Base-by-base conservation (phyloP, 108 stramenopile genomes). In the Epipyxis sp. region DNA sequence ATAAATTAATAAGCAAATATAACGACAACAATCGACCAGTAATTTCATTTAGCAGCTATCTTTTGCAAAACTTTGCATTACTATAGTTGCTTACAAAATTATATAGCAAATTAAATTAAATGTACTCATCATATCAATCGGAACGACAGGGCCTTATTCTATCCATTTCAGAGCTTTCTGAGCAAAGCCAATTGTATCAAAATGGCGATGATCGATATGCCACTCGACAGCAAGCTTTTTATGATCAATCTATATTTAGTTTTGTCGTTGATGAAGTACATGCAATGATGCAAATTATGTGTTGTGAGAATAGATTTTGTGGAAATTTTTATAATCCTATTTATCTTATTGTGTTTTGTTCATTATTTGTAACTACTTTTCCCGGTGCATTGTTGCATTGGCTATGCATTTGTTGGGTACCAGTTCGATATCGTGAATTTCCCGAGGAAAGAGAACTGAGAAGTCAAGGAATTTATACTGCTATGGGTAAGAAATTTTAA, bases 391-490 rank as follows among this genome's bases (percentile, higher is more conserved):
- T 57, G 54, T 57, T 57, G 54, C 54, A 57, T 25, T 57, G 54
- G 54, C 54, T 57, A 20, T 25, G 16, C 20, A 25, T 20, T 57
- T 57, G 54, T 57, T n/a, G n/a, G n/a, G 54, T 57, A 16, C 54
- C 54, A 16, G 54, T 57, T 16, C 54, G 54, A 57, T 57, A 25
- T 25, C 16, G 20, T 25, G 54, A 57, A 57, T 57, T 20, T 57
- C 54, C 54, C 16, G 54, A 57, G 54, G 54, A 57, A 57, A 16
- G 54, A 57, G 54, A 57, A 57, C 54, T 57, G 25, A 57, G 54
- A 57, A 20, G 20, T 20, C 54, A 57, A 25, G 54, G 54, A 20
- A 57, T 57, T 25, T 57, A 57, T 25, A 57, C 54, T 16, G 54
- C 54, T 25, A 57, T 57, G 20, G 54, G 54, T 25, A 57, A 20